phyloP scores from a whole-genome alignment of 495 filamentous ascomycete species.

The Annulohypoxylon bovei region DNA sequence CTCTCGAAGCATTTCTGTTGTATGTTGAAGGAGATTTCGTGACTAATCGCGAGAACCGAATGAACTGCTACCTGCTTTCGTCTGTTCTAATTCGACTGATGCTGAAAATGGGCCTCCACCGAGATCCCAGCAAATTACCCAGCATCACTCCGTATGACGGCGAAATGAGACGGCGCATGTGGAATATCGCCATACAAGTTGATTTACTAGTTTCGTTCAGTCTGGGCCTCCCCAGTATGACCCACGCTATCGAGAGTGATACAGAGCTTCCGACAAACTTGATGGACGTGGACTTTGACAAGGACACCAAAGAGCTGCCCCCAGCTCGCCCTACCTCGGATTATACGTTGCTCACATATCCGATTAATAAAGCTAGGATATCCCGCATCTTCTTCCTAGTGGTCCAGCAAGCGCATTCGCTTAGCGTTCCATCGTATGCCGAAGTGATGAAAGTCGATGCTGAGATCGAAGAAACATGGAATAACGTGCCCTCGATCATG shows the following conservation, averaged over 20 bases:
- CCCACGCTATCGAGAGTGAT: constrained; percentile 60
- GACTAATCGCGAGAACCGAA: constrained; percentile 53
- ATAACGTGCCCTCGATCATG: constrained; percentile 66
- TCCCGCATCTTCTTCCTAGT: constrained; percentile 51
- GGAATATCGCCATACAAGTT: constrained; percentile 61
- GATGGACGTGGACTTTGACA: constrained; percentile 60
- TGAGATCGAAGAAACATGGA: constrained; percentile 66
- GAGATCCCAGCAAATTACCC: constrained; percentile 59
- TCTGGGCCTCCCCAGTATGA: constrained; percentile 63
- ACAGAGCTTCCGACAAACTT: constrained; percentile 58
- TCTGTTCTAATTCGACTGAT: constrained; percentile 61
- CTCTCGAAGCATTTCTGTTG: constrained; percentile 60
- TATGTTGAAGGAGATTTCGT: constrained; percentile 60
- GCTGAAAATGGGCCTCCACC: constrained; percentile 66
- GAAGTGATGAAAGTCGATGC: constrained; percentile 73
- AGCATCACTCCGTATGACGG: constrained; percentile 63
- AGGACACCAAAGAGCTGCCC: constrained; percentile 55
- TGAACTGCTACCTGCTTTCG: constrained; percentile 59
- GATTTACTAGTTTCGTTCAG: constrained; percentile 64
- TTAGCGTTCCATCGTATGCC: constrained; percentile 64
- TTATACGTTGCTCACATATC: constrained; percentile 60
- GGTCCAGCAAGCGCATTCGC: constrained; percentile 51
- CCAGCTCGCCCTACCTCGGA: constrained; percentile 55
- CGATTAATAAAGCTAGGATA: constrained; percentile 57
- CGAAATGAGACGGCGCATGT: constrained; percentile 66